phyloP scores from a whole-genome alignment of 352 stramenopile genomes.

The Globisporangium yorkense region DNA sequence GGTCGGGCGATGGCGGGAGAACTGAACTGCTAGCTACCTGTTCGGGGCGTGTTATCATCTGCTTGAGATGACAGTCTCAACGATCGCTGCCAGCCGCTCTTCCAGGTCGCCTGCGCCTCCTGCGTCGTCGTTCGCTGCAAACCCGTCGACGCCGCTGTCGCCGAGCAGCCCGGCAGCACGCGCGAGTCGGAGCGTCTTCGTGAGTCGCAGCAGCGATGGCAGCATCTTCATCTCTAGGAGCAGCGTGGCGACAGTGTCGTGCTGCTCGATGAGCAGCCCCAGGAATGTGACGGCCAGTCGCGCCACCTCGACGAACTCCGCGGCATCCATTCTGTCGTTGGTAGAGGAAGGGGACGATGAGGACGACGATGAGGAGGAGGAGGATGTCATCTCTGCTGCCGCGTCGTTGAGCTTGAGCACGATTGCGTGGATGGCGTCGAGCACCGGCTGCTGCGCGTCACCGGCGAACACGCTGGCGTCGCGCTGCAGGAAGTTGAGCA shows the following conservation, averaged over 20 bases:
- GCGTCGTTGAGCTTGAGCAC: slow-evolving; percentile 4
- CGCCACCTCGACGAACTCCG: slow-evolving; percentile 55
- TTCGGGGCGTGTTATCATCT: not conserved
- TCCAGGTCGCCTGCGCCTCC: slow-evolving; percentile 18
- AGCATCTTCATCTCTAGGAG: slow-evolving; percentile 22
- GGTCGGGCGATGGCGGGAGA: not conserved
- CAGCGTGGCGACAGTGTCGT: slow-evolving; percentile 17
- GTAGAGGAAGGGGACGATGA: not conserved
- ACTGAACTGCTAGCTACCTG: not conserved
- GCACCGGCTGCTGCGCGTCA: not conserved
- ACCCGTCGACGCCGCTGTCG: not conserved
- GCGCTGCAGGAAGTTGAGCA: slow-evolving; percentile 70
- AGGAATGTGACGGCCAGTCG: slow-evolving; percentile 47
- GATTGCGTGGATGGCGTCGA: slow-evolving; percentile 9
- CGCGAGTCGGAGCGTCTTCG: slow-evolving; percentile 17
- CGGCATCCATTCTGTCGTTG: slow-evolving; percentile 14
- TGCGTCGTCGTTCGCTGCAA: not conserved
- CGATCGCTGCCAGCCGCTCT: slow-evolving; percentile 27
- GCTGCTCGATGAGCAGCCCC: slow-evolving; percentile 37
- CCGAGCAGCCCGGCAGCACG: slow-evolving; percentile 15
- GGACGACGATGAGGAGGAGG: not conserved
- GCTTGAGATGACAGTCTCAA: slow-evolving; percentile 20
- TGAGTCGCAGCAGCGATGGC: slow-evolving; percentile 38
- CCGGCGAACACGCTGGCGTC: slow-evolving; percentile 26
- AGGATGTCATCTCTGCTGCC: not conserved